Conservation (phyloP, 2,329 filamentous ascomycete genomes). For the Scolecobasidium constrictum region DNA sequence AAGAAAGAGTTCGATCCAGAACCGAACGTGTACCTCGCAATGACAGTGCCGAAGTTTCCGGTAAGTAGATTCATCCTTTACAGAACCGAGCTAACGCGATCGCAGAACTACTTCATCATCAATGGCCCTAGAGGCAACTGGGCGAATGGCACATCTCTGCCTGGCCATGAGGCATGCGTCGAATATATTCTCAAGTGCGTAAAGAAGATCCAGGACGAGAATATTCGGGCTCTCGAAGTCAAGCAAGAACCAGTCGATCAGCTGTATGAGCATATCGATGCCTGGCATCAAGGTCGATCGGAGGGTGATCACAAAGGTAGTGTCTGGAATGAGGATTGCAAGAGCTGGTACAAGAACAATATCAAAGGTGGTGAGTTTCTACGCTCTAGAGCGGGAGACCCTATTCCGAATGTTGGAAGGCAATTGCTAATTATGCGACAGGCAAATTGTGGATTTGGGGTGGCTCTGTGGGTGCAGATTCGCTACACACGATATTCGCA, state of each 20-base stretch:
- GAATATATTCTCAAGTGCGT: constrained; percentile 41
- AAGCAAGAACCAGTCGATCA: constrained; percentile 38
- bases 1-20: not conserved
- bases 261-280: constrained; percentile 36
- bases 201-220: constrained; percentile 37
- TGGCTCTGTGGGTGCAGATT: not conserved
- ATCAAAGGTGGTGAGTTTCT: too few relatives aligned
- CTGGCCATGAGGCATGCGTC: not conserved
- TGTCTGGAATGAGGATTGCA: constrained; percentile 30
- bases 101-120: constrained; percentile 45
- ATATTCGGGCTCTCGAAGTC: constrained; percentile 33
- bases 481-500: too few relatives aligned
- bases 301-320: constrained; percentile 26
- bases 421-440: too few relatives aligned
- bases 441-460: constrained; percentile 1
- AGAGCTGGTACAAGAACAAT: constrained; percentile 13
- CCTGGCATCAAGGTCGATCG: constrained; percentile 17
- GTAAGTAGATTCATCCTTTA: too few relatives aligned
- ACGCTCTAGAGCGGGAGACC: too few relatives aligned
- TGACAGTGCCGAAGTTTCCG: constrained; percentile 53
- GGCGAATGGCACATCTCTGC: not conserved
- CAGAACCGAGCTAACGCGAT: too few relatives aligned
- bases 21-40: constrained; percentile 42
- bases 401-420: too few relatives aligned
- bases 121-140: not conserved